A percentile compares a stretch with the other conserved stretches of the same genome.
Conservation (phyloP, 441 rosid species). For the Jatropha multifida region DNA sequence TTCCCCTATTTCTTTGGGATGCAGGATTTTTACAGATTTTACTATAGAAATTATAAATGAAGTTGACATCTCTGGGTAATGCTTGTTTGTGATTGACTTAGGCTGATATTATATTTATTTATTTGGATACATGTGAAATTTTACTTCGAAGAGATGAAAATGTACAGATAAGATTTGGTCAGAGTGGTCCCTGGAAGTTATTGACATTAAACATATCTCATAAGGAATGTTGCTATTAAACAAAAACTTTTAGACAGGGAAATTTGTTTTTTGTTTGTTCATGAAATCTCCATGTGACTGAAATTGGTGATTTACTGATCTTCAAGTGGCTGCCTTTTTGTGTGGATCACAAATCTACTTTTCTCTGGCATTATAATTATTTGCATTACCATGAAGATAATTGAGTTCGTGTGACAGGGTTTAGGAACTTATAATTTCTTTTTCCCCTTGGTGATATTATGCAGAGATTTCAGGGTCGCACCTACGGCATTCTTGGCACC, state of each 20-base stretch:
- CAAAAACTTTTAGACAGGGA: neutral
- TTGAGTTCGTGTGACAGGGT: neutral
- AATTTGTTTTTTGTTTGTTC: neutral
- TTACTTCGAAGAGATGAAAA: neutral
- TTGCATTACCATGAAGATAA: neutral
- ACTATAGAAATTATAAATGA: neutral
- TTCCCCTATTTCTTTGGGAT: neutral
- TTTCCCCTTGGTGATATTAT: slow-evolving; percentile 20
- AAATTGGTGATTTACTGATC: neutral
- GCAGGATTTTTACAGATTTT: neutral
- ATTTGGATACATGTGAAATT: neutral
- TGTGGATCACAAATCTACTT: neutral
- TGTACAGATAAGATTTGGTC: neutral
- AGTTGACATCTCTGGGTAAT: neutral
- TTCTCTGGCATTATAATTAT: neutral
- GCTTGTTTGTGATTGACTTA: neutral
- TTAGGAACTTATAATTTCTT: slow-evolving; percentile 10
- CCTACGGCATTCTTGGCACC: slow-evolving; percentile 78
- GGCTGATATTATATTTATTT: neutral
- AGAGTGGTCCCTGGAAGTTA: neutral
- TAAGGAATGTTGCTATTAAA: neutral
- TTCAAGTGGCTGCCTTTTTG: neutral
- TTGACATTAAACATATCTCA: neutral
- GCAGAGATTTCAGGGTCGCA: slow-evolving; percentile 97
- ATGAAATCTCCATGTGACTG: neutral